Evolutionary conservation across 768 basidiomycete species (phyloP).

Genomic region (Tylopilus vinaceipallidus): DNA sequence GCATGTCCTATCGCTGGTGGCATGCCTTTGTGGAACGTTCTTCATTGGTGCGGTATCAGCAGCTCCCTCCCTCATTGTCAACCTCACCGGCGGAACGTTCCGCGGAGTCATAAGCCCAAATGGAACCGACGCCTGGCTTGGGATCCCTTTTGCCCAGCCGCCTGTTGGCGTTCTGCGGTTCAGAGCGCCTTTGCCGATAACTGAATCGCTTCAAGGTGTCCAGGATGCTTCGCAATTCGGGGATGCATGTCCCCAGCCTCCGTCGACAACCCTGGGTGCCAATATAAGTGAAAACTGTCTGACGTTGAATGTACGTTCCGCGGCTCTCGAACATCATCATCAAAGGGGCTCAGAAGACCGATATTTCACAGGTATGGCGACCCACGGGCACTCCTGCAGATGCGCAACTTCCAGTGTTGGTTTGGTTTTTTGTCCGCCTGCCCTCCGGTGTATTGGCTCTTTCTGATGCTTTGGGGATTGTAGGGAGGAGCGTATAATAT

Average conservation of each 20-base stretch:
- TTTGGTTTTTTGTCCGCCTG: constrained; percentile 21
- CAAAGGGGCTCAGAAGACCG: no score
- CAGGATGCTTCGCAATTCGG: constrained; percentile 49
- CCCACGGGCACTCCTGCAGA: constrained; percentile 5
- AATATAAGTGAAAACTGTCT: constrained; percentile 53
- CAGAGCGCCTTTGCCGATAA: constrained; percentile 49
- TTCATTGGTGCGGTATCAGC: no score
- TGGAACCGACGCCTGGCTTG: constrained; percentile 56
- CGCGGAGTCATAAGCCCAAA: constrained; percentile 24
- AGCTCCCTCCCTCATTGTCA: no score
- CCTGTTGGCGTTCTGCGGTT: constrained; percentile 58
- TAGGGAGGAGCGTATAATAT: no score
- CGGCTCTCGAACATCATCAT: neutral
- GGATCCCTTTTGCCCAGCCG: constrained; percentile 64
- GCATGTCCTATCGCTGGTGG: no score
- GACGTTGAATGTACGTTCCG: constrained; percentile 44
- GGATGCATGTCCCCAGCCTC: constrained; percentile 54
- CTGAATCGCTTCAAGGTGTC: constrained; percentile 28
- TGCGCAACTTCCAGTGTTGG: constrained; percentile 16
- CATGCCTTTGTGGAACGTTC: no score
- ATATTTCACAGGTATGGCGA: constrained; percentile 19
- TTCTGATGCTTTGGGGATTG: neutral
- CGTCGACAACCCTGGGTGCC: constrained; percentile 37
- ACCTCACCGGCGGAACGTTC: no score
- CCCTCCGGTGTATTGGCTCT: neutral